Conservation (phyloP, 2,329 filamentous ascomycete species). For the Nannizziopsis barbatae region DNA sequence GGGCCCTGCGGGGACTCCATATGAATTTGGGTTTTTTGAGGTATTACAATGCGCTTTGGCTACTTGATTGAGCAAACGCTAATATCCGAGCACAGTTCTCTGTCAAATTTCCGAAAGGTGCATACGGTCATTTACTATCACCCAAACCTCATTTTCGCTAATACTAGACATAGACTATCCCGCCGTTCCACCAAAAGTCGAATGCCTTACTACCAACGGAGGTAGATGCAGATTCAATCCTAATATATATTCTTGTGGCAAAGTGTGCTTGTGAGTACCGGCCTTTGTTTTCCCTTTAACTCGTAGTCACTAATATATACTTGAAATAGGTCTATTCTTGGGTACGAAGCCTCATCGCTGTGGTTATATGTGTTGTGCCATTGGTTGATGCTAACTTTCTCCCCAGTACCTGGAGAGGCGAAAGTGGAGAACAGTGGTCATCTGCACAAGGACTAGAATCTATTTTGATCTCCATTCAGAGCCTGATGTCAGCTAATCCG, state of each 20-base stretch:
- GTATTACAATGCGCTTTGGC: conserved; percentile 38
- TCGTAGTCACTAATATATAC: conserved; percentile 15
- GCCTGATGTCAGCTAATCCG: conserved; percentile 83
- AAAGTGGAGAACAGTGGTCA: conserved; percentile 89
- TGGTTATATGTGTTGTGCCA: neutral
- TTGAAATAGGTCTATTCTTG: conserved; percentile 63
- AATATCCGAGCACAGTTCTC: conserved; percentile 47
- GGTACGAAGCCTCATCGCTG: conserved; percentile 42
- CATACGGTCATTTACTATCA: neutral
- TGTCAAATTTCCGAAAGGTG: conserved; percentile 66
- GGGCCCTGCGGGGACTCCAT: conserved; percentile 85
- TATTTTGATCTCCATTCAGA: conserved; percentile 89
- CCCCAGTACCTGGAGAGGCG: conserved; percentile 77
- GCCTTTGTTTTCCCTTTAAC: neutral
- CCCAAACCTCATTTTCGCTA: neutral
- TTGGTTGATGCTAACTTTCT: neutral
- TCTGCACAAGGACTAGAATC: conserved; percentile 92
- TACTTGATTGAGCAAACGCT: neutral
- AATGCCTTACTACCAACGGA: conserved; percentile 73
- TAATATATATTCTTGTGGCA: conserved; percentile 85
- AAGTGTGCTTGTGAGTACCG: conserved; percentile 71
- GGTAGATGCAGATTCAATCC: conserved; percentile 87
- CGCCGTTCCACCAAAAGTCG: conserved; percentile 48
- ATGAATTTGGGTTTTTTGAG: conserved; percentile 96
- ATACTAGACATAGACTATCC: conserved; percentile 62